Evolutionary conservation across 495 filamentous ascomycete species (phyloP).

Genomic region (Aspergillus steynii): DNA sequence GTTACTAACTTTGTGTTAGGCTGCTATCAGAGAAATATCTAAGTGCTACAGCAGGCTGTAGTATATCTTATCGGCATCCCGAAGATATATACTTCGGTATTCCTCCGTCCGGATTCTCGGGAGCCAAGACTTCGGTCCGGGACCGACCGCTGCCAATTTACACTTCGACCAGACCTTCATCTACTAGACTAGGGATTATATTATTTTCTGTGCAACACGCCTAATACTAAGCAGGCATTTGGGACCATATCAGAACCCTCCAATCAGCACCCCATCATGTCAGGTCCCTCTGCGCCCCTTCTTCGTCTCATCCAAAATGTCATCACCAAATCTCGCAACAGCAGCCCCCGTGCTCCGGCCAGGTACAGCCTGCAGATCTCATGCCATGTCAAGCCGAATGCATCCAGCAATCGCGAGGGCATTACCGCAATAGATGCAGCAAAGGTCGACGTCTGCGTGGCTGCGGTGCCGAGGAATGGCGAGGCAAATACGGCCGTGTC

Average conservation of each 20-base stretch:
- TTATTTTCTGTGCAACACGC: background rate
- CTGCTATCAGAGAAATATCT: too few relatives aligned
- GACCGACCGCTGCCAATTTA: background rate
- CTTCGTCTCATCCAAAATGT: constrained; percentile 28
- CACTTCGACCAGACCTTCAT: background rate
- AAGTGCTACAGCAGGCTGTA: too few relatives aligned
- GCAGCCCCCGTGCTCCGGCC: constrained; percentile 8
- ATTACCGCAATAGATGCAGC: constrained; percentile 53
- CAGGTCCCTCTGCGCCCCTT: constrained; percentile 14
- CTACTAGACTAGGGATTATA: background rate
- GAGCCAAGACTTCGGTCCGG: background rate
- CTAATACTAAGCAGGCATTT: background rate
- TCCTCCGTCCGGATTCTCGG: background rate
- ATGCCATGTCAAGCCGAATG: constrained; percentile 67
- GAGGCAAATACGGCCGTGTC: constrained; percentile 68
- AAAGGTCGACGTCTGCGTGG: constrained; percentile 59
- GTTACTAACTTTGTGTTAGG: too few relatives aligned
- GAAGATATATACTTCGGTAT: background rate
- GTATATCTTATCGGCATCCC: background rate
- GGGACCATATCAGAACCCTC: background rate
- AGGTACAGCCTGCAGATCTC: constrained; percentile 41
- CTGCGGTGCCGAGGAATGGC: constrained; percentile 63
- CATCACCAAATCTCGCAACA: constrained; percentile 10
- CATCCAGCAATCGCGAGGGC: constrained; percentile 59
- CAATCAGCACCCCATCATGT: constrained; percentile 8